Base-by-base conservation (phyloP, 2,329 filamentous ascomycete species). In the Trichoderma asperellum region DNA sequence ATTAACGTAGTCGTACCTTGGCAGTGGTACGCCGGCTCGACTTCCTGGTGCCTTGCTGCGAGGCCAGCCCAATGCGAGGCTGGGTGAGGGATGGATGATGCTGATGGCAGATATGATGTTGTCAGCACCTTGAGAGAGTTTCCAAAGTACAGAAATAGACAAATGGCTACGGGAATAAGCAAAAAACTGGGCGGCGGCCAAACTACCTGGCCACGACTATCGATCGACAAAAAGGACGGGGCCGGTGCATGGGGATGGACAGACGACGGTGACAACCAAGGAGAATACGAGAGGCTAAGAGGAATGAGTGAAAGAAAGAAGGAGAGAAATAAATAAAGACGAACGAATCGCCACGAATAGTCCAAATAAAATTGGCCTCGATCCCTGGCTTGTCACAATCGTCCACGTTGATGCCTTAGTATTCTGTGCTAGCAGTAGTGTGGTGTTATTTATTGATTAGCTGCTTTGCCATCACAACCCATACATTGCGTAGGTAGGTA, bases 331-430 rank as follows among this genome's bases (percentile, higher is more conserved):
- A 35, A 21, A 34, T 7, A 35, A n/a, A 1, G 34, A 58, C 24
- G 24, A 35, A 58, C 8, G 34, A 35, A 58, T 21, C n/a, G 29
- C 56, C 29, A 58, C 12, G 11, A n/a, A 47, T 11, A 55, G 52
- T 29, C 24, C 18, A 16, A 32, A 49, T 24, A 12, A 49, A 49
- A 63, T 21, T 29, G 34, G 40, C 40, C 21, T 27, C 21, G n/a
- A 58, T 24, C 34, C 32, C 60, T 53, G 47, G 34, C 60, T 53
- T 53, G 43, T 63, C 60, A 63, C 60, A 40, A 49, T 32, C 47
- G 60, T 63, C 60, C 60, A 63, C 60, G 60, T 63, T 12, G 47
- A 49, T 49, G 47, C 47, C 47, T 49, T 49, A 49, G 47, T 24
- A 49, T 21, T 24, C 7, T 8, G 18, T 49, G 12, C 47, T 49